Evolutionary conservation across 129 eudicot genomes (phyloP), one percentile per base, ranked within the genome.

Genomic region (Saposhnikovia divaricata): DNA sequence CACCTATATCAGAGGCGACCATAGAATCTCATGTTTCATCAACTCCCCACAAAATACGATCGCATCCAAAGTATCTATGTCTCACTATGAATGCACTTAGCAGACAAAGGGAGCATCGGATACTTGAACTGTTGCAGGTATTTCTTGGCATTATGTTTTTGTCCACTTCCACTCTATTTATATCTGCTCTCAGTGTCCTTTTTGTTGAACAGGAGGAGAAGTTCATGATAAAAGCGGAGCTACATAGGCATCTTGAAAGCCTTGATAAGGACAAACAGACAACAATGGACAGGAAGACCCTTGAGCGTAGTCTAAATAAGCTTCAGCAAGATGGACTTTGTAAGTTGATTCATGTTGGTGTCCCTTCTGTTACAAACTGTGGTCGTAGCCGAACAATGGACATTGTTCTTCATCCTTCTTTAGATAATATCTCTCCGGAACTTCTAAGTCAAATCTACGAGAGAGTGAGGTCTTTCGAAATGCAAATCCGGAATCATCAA

Each of bases 351-450:
- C 48, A 53, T 70, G 85, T 90, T 81, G 84, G 85, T 40, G 87
- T 92, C 83, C 98, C 98, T 68, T 84, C 79, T 78, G 86, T 87
- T 83, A 87, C 98, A 18, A 90, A 90, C 83, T 89, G 88, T 82
- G 88, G 89, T 39, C 92, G 88, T 66, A 89, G 80, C 74, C 90
- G 91, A 70, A 81, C 86, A 65, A 76, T 84, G 82, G 86, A 79
- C n/a, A 96, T 90, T 77, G 82, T 95, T 81, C 85, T 95, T 77
- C 98, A 92, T 80, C 93, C 97, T 46, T 89, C 97, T 82, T 85
- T 83, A 42, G 76, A 80, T 78, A 80, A 77, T 34, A 76, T 83
- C 5, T 76, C 97, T 31, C 81, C 88, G 80, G 94, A 90, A 81
- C 70, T 91, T 72, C 81, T 86, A 74, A 87, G 82, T 78, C 86